These are phyloP conservation scores for Polytrichum commune DNA, from an alignment of 225 moss, liverwort and hornwort genomes.

Conservation along the genomic window DNA sequence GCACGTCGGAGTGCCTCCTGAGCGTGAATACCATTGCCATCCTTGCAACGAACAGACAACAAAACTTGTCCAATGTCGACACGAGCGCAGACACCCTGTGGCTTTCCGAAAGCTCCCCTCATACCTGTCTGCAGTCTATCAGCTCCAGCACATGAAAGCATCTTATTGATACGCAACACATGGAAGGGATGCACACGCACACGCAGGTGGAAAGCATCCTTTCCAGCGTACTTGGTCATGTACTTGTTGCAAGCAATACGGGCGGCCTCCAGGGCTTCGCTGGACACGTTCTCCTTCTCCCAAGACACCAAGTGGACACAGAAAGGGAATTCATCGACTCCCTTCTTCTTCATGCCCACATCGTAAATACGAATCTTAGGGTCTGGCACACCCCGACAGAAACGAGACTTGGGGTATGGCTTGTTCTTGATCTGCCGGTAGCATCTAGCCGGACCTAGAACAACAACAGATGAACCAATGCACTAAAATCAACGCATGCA, in stretches of 20 bases:
- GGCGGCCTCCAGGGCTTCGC: constrained; percentile 83
- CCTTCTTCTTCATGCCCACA: constrained; percentile 93
- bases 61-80: constrained; percentile 61
- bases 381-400: constrained; percentile 89
- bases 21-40: constrained; percentile 47
- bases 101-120: constrained; percentile 68
- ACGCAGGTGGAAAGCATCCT: constrained; percentile 87
- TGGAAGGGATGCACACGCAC: constrained; percentile 91
- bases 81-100: constrained; percentile 63
- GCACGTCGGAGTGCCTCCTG: constrained; percentile 73
- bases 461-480: constrained; percentile 3
- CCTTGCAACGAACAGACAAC: constrained; percentile 67
- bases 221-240: constrained; percentile 93
- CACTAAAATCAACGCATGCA: background rate
- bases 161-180: constrained; percentile 59
- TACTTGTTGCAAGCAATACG: constrained; percentile 96
- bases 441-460: constrained; percentile 82
- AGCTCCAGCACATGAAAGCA: constrained; percentile 66
- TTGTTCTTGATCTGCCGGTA: constrained; percentile 96
- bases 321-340: constrained; percentile 82
- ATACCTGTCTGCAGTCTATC: constrained; percentile 73
- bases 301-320: constrained; percentile 88
- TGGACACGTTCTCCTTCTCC: constrained; percentile 95
- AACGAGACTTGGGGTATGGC: constrained; percentile 86
- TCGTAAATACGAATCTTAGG: constrained; percentile 95